Conservation (phyloP, 257 asterid species). For the Forsythia suspensa region DNA sequence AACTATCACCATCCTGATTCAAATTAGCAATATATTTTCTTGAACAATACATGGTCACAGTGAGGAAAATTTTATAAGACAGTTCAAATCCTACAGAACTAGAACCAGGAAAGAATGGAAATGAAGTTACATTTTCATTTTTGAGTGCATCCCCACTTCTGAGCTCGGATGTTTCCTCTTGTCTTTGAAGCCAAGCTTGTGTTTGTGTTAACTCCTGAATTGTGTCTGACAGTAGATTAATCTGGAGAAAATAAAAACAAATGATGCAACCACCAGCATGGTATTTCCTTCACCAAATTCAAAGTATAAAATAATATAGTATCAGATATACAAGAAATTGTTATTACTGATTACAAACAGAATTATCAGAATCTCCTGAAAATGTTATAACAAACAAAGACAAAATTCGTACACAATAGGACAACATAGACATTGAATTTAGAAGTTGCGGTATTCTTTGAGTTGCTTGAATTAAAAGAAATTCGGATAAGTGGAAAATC, state of each 20-base stretch:
- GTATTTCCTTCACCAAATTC: not conserved
- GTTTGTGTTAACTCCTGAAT: conserved; percentile 92
- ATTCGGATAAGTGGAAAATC: not conserved
- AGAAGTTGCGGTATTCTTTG: not conserved
- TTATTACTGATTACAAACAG: not conserved
- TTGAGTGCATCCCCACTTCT: conserved; percentile 56
- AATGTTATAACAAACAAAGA: not conserved
- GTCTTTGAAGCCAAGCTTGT: conserved; percentile 64
- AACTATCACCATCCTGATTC: not conserved
- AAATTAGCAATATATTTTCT: not conserved
- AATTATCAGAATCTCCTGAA: not conserved
- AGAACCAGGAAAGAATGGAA: not conserved
- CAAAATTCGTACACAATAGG: not conserved
- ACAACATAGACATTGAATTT: not conserved
- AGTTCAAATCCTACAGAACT: not conserved
- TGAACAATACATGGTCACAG: not conserved
- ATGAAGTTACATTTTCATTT: conserved; percentile 43
- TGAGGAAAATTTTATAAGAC: not conserved
- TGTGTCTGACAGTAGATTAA: conserved; percentile 86
- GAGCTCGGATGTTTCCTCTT: conserved; percentile 73
- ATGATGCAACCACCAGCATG: not conserved
- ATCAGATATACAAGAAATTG: not conserved
- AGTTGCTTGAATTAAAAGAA: not conserved
- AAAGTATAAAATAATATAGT: too few relatives aligned
- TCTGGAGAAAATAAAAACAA: conserved; percentile 40